Conservation (phyloP, 1,139 yeast genomes). For the Kodamaea derodonti region DNA sequence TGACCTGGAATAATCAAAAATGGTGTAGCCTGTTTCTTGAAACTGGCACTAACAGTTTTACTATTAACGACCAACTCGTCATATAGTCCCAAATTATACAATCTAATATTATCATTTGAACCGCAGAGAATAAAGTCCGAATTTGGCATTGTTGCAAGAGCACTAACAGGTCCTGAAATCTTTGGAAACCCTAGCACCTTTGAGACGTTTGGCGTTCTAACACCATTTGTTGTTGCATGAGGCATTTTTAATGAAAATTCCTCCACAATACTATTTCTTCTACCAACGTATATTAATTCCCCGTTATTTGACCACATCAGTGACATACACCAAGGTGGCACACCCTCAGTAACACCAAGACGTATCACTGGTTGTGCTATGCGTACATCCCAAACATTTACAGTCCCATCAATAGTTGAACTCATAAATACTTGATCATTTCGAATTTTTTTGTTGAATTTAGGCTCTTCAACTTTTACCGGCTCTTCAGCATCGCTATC, state of each 20-base stretch:
- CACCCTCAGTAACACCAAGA: slow-evolving; percentile 57
- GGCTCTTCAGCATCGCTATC: slow-evolving; percentile 60
- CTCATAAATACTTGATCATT: slow-evolving; percentile 68
- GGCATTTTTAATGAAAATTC: slow-evolving; percentile 75
- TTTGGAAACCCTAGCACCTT: slow-evolving; percentile 72
- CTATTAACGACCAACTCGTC: slow-evolving; percentile 29
- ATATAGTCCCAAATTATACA: slow-evolving; percentile 68
- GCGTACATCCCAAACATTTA: slow-evolving; percentile 83
- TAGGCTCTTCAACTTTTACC: slow-evolving; percentile 10
- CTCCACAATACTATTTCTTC: slow-evolving; percentile 86
- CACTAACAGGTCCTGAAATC: slow-evolving; percentile 89
- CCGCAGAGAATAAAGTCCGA: slow-evolving; percentile 79
- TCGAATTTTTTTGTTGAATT: neutral
- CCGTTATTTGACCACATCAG: slow-evolving; percentile 90
- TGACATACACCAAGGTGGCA: slow-evolving; percentile 96
- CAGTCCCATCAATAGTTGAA: slow-evolving; percentile 79
- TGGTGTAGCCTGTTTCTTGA: slow-evolving; percentile 47
- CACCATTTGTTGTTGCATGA: slow-evolving; percentile 23
- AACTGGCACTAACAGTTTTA: slow-evolving; percentile 13
- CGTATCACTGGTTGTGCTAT: slow-evolving; percentile 43
- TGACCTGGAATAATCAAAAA: slow-evolving; percentile 63
- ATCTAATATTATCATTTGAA: slow-evolving; percentile 81
- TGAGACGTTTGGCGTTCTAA: slow-evolving; percentile 44
- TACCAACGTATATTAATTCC: slow-evolving; percentile 72
- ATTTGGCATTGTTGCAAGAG: slow-evolving; percentile 78